Base-by-base conservation (phyloP, 495 filamentous ascomycete genomes). In the Hypoxylon fuscum region DNA sequence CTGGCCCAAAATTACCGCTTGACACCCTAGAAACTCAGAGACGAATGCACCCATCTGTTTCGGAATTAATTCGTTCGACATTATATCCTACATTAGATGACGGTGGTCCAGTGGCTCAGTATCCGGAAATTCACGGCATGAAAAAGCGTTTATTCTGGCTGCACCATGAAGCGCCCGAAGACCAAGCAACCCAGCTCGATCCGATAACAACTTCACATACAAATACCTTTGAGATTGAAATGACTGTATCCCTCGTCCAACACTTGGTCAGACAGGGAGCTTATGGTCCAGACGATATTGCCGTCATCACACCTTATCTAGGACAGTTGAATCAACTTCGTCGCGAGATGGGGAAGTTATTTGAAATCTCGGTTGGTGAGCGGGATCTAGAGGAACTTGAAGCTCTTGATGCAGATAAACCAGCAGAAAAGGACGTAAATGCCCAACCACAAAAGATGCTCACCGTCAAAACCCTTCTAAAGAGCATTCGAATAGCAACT, bases 11-110 rank as follows among this genome's bases (percentile, higher is more conserved):
- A 15, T 53, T 91, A 1, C 87, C 88, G 1, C 83, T 79, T 52
- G 79, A 77, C 52, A 81, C 77, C 0, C 72, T 93, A 22, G 76
- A 90, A 46, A 85, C 80, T 14, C 90, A 95, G 69, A 77, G 90
- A 17, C 80, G 89, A n/a, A 95, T 95, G 90, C 84, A 88, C 68
- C 90, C 90, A 3, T 83, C 77, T 0, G 88, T 93, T 34, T 77
- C 89, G 6, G 71, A 79, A 3, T 74, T 93, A 0, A 80, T 93
- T 9, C 77, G 87, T 1, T 73, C 77, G 1, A 87, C 88, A 0
- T 63, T 89, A 2, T 95, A 96, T 66, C 86, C 89, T 1, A 49
- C 74, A 0, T 72, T 96, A 2, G 53, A 83, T 53, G 91, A 93
- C 67, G 74, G 78, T 21, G 67, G 74, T 2, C 75, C 64, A 0